These are phyloP conservation scores for Boletus sp. DNA, from an alignment of 768 basidiomycete genomes.

Conservation along the genomic window DNA sequence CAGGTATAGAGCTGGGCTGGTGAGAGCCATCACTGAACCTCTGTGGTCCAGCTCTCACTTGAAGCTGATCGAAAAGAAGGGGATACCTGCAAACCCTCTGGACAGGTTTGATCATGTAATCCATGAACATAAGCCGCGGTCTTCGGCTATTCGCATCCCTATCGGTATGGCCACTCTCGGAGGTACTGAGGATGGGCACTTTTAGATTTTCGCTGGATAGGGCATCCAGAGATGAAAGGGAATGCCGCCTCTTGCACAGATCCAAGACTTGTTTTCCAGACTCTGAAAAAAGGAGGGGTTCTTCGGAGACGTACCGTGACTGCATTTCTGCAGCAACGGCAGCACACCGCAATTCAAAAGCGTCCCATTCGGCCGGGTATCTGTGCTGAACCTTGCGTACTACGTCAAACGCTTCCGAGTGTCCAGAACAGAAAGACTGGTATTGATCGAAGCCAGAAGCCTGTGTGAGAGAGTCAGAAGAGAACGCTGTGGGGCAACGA, in stretches of 20 bases:
- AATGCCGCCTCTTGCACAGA: constrained; percentile 41
- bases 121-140: constrained; percentile 60
- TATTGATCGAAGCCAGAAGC: constrained; percentile 74
- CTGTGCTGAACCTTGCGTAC: constrained; percentile 64
- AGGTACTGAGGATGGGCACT: constrained; percentile 29
- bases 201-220: constrained; percentile 32
- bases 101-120: constrained; percentile 96
- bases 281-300: constrained; percentile 1
- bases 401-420: constrained; percentile 75
- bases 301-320: constrained; percentile 9
- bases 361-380: constrained; percentile 72
- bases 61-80: constrained; percentile 76
- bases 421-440: constrained; percentile 82
- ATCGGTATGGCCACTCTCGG: constrained; percentile 30
- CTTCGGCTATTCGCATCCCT: constrained; percentile 27
- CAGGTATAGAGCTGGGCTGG: neutral
- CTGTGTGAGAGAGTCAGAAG: constrained; percentile 37
- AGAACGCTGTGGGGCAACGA: neutral
- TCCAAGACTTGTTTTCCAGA: constrained; percentile 18
- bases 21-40: neutral
- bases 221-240: constrained; percentile 51
- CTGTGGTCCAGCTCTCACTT: constrained; percentile 10
- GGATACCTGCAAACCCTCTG: constrained; percentile 96
- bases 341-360: constrained; percentile 78
- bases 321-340: constrained; percentile 42